Conservation (phyloP, 192 early-diverging fungal genomes). For the Linnemannia elongata region DNA sequence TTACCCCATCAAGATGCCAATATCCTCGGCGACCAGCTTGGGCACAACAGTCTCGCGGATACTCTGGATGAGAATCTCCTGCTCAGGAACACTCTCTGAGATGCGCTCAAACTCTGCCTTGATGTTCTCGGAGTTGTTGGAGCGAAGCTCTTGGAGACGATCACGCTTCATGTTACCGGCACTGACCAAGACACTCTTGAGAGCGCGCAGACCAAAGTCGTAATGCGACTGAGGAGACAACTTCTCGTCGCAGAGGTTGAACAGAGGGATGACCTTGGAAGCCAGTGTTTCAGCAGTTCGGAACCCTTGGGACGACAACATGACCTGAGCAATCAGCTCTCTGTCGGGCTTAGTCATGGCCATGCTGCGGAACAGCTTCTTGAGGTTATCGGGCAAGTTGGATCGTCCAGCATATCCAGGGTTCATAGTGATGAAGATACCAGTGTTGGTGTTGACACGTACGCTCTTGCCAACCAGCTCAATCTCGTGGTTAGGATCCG, state of each 20-base stretch:
- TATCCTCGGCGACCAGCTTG: slow-evolving; percentile 98
- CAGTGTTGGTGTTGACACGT: slow-evolving; percentile 89
- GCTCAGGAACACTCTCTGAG: slow-evolving; percentile 82
- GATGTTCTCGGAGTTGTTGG: slow-evolving; percentile 54
- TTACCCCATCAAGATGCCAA: slow-evolving; percentile 83
- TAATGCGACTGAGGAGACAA: slow-evolving; percentile 97
- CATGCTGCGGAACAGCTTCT: slow-evolving; percentile 98
- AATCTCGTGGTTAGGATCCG: slow-evolving; percentile 82
- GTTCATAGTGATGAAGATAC: slow-evolving; percentile 99
- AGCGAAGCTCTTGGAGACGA: slow-evolving; percentile 67
- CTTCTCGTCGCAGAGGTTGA: slow-evolving; percentile 95
- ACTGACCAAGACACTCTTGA: slow-evolving; percentile 99
- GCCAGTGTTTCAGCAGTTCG: slow-evolving; percentile 93
- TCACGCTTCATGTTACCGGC: slow-evolving; percentile 99
- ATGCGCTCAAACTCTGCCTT: slow-evolving; percentile 63
- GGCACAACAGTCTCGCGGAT: slow-evolving; percentile 97
- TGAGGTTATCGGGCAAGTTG: slow-evolving; percentile 98
- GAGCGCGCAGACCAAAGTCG: slow-evolving; percentile 97
- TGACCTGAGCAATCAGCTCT: slow-evolving; percentile 99
- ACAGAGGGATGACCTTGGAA: slow-evolving; percentile 96
- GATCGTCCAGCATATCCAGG: slow-evolving; percentile 99
- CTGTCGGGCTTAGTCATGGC: slow-evolving; percentile 99
- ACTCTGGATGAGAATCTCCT: slow-evolving; percentile 95
- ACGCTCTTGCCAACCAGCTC: slow-evolving; percentile 94
- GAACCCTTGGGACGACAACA: slow-evolving; percentile 99